Percentiles rank a stretch among this genome's conserved stretches.
These are phyloP conservation scores for Inga oerstediana DNA, from an alignment of 306 rosid genomes.

Conservation along the genomic window DNA sequence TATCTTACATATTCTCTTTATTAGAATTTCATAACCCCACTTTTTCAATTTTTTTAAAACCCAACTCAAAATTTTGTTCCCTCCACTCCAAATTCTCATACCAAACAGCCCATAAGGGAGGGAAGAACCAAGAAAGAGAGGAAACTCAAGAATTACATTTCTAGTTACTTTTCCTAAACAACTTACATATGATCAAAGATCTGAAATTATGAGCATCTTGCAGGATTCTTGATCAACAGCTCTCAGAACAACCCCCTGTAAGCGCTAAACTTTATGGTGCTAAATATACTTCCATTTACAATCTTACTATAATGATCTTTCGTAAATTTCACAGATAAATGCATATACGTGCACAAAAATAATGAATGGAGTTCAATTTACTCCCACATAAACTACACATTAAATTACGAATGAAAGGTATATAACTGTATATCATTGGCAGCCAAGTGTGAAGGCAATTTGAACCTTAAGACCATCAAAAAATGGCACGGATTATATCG, in stretches of 20 bases:
- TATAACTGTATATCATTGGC: background rate
- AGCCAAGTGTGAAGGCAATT: constrained; percentile 19
- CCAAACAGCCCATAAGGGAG: background rate
- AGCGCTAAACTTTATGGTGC: background rate
- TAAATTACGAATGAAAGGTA: constrained; percentile 24
- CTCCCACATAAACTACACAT: background rate
- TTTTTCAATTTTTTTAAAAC: constrained; percentile 25
- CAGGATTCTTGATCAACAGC: constrained; percentile 27
- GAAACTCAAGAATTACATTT: constrained; percentile 43
- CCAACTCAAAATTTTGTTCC: too few relatives aligned
- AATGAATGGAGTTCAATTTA: background rate
- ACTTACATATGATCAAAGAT: constrained; percentile 50
- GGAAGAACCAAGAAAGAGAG: constrained; percentile 38
- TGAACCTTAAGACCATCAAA: constrained; percentile 65
- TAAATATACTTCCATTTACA: background rate
- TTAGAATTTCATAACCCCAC: too few relatives aligned
- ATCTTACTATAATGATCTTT: background rate
- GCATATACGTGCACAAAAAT: background rate
- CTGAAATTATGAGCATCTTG: constrained; percentile 43
- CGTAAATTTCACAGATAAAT: background rate
- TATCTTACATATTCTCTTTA: too few relatives aligned
- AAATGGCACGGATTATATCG: constrained; percentile 63
- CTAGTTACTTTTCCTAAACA: constrained; percentile 47
- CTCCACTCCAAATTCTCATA: too few relatives aligned
- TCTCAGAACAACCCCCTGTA: background rate